These are phyloP conservation scores for Actinomortierella ambigua DNA, from an alignment of 371 early-diverging fungal species.

Conservation along the genomic window DNA sequence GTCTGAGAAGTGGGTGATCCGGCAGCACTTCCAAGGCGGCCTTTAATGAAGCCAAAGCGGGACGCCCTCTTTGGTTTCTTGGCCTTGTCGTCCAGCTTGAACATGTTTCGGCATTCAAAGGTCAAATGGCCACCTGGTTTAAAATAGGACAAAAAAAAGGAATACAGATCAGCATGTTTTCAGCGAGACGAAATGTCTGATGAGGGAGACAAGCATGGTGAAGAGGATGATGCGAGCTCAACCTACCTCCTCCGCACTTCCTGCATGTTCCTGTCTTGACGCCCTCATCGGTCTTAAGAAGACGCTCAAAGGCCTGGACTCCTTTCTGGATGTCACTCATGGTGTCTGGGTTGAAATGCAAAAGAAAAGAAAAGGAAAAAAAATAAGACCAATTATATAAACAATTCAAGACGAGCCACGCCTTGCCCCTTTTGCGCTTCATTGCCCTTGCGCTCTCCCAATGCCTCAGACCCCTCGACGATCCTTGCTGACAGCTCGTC, in stretches of 20 bases:
- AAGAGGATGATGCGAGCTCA: not conserved
- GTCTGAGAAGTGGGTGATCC: conserved; percentile 7
- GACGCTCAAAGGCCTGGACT: conserved; percentile 40
- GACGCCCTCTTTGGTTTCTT: conserved; percentile 24
- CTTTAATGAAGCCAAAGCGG: conserved; percentile 33
- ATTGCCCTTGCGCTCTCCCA: too few relatives aligned
- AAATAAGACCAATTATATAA: too few relatives aligned
- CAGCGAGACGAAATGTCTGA: too few relatives aligned
- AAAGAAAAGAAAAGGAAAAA: not conserved
- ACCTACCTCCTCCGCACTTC: conserved; percentile 44
- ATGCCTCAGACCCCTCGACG: too few relatives aligned
- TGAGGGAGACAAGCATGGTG: not conserved
- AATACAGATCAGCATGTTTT: not conserved
- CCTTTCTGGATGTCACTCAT: conserved; percentile 41
- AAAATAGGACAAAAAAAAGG: not conserved
- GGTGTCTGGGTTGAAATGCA: not conserved
- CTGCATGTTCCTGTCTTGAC: conserved; percentile 32
- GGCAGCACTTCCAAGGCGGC: conserved; percentile 6
- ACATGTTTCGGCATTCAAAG: conserved; percentile 37
- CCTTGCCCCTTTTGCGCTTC: too few relatives aligned
- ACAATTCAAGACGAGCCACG: too few relatives aligned
- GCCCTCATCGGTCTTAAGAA: conserved; percentile 40
- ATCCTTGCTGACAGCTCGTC: too few relatives aligned
- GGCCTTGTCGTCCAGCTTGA: conserved; percentile 34
- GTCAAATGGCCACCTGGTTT: conserved; percentile 42